Evolutionary conservation across 2,329 filamentous ascomycete genomes (phyloP).

Genomic region (Fusarium paranaense): DNA sequence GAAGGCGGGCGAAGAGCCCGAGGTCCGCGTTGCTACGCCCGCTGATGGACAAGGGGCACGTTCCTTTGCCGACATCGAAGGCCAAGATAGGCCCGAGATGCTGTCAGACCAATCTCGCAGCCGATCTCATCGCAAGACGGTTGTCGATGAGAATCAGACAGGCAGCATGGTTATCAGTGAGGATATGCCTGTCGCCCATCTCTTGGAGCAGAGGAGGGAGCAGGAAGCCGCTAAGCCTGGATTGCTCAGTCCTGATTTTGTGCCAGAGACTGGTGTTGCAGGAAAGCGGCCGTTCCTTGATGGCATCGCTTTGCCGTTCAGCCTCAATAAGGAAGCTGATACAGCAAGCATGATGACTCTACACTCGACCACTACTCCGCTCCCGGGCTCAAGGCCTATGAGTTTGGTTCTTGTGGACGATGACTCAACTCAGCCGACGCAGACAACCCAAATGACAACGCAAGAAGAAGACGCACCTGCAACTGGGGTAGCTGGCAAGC

Average conservation of each 20-base stretch:
- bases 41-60: slow-evolving; percentile 59
- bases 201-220: slow-evolving; percentile 57
- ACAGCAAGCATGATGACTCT: slow-evolving; percentile 80
- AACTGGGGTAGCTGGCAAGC: slow-evolving; percentile 67
- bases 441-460: slow-evolving; percentile 28
- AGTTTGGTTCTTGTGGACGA: slow-evolving; percentile 41
- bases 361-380: slow-evolving; percentile 53
- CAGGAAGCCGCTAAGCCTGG: slow-evolving; percentile 54
- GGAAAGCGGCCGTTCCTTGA: slow-evolving; percentile 75
- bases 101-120: slow-evolving; percentile 47
- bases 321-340: slow-evolving; percentile 70
- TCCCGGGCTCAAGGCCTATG: slow-evolving; percentile 49
- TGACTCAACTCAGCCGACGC: slow-evolving; percentile 24
- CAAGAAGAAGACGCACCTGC: slow-evolving; percentile 50
- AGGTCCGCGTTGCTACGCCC: slow-evolving; percentile 48
- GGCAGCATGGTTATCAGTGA: slow-evolving; percentile 49
- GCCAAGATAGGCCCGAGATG: slow-evolving; percentile 49
- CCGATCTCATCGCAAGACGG: slow-evolving; percentile 58
- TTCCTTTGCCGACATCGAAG: slow-evolving; percentile 54
- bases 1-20: slow-evolving; percentile 57
- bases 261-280: slow-evolving; percentile 61
- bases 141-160: slow-evolving; percentile 65
- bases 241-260: slow-evolving; percentile 57
- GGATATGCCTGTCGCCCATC: slow-evolving; percentile 56
- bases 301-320: slow-evolving; percentile 80